Conservation (phyloP, 176 grass and related monocot species). For the Phyllostachys edulis region DNA sequence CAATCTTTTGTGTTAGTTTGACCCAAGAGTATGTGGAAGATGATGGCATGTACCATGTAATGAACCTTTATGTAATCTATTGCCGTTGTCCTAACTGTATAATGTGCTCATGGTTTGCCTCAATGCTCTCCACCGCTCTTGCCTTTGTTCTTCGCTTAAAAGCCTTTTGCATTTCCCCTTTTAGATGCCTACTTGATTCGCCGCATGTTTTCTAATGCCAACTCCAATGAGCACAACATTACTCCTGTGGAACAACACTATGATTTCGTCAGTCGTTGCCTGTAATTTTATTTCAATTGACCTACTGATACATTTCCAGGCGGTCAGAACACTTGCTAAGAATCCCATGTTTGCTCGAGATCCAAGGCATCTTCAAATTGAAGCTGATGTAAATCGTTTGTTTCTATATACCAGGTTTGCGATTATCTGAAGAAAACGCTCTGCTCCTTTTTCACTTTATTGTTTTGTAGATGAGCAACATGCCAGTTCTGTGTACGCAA, state of each 20-base stretch:
- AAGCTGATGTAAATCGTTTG: conserved; percentile 70
- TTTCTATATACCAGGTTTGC: conserved; percentile 93
- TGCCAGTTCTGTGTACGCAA: conserved; percentile 5
- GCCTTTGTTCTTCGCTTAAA: neutral
- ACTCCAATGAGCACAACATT: neutral
- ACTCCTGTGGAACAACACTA: neutral
- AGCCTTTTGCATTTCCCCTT: neutral
- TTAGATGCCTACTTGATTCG: neutral
- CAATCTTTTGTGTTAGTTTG: neutral
- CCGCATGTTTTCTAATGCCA: neutral
- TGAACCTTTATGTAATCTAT: neutral
- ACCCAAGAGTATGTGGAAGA: neutral
- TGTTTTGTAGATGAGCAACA: neutral
- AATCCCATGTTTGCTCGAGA: conserved; percentile 67
- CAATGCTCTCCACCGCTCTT: neutral
- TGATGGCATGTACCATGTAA: neutral
- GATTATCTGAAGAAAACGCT: neutral
- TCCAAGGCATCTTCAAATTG: conserved; percentile 88
- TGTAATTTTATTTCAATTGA: conserved; percentile 11
- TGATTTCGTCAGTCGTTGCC: neutral
- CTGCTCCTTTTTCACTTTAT: neutral
- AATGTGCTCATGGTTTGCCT: neutral
- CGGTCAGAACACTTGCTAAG: conserved; percentile 61
- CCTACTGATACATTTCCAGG: conserved; percentile 43
- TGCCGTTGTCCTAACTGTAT: neutral